Conservation (phyloP, 2,329 filamentous ascomycete species). For the Verticillium alfalfae region DNA sequence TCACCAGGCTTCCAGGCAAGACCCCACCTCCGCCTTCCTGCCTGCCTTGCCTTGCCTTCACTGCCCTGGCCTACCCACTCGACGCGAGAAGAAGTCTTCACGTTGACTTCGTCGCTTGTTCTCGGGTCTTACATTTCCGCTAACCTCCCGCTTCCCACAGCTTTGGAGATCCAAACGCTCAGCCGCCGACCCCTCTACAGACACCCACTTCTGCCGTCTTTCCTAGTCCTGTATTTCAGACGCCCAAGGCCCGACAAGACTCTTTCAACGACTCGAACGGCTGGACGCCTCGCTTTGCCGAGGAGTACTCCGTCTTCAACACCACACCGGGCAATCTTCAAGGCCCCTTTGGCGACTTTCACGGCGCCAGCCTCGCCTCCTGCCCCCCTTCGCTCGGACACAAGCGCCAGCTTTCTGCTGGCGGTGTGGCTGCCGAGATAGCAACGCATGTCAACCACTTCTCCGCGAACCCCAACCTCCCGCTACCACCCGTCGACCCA, state of each 20-base stretch:
- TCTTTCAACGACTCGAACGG: slow-evolving; percentile 43
- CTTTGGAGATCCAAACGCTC: slow-evolving; percentile 60
- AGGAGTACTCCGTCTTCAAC: slow-evolving; percentile 62
- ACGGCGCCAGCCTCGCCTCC: slow-evolving; percentile 9
- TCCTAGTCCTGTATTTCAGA: slow-evolving; percentile 52
- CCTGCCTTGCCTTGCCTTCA: slow-evolving; percentile 4
- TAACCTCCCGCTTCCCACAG: slow-evolving; percentile 35
- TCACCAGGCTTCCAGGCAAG: slow-evolving; percentile 49
- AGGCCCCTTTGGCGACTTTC: slow-evolving; percentile 41
- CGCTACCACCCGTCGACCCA: slow-evolving; percentile 55
- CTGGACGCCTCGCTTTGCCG: slow-evolving; percentile 58
- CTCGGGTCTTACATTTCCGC: slow-evolving; percentile 16
- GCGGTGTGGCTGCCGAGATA: slow-evolving; percentile 42
- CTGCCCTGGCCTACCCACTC: background rate
- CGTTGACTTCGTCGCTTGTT: background rate
- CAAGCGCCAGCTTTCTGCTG: slow-evolving; percentile 47
- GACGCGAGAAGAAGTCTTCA: slow-evolving; percentile 1
- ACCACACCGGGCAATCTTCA: slow-evolving; percentile 55
- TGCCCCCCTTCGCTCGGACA: slow-evolving; percentile 17
- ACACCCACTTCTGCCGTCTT: slow-evolving; percentile 50
- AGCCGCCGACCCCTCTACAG: slow-evolving; percentile 52
- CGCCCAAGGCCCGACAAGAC: slow-evolving; percentile 42
- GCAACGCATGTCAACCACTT: slow-evolving; percentile 60
- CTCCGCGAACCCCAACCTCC: slow-evolving; percentile 44
- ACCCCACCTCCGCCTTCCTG: slow-evolving; percentile 9